Conservation (phyloP, 31 red algal genomes). For the Asparagopsis taxiformis region DNA sequence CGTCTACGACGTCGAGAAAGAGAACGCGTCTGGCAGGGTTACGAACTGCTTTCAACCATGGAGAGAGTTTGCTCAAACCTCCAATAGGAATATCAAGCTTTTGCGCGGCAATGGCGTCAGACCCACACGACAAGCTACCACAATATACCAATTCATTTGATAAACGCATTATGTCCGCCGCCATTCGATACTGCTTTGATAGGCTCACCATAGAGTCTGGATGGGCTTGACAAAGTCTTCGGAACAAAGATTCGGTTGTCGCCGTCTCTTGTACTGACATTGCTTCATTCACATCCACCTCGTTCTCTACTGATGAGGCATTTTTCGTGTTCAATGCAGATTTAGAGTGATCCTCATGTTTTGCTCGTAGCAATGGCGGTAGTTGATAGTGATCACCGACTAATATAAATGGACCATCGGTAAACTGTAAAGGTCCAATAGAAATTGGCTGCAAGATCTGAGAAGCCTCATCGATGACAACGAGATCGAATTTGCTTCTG, state of each 20-base stretch:
- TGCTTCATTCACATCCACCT: neutral
- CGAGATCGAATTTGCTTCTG: slow-evolving; percentile 80
- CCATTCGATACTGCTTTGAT: slow-evolving; percentile 91
- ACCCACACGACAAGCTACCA: slow-evolving; percentile 69
- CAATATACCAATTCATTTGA: slow-evolving; percentile 84
- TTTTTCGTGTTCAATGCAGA: neutral
- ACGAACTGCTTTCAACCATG: slow-evolving; percentile 45
- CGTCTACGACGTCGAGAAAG: slow-evolving; percentile 34
- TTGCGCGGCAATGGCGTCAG: slow-evolving; percentile 21
- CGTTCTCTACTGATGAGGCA: neutral
- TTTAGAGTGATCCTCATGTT: neutral
- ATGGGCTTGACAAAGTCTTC: slow-evolving; percentile 54
- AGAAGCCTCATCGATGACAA: slow-evolving; percentile 91
- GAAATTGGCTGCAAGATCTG: slow-evolving; percentile 85
- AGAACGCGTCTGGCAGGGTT: slow-evolving; percentile 39
- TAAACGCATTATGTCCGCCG: slow-evolving; percentile 77
- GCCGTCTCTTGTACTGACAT: neutral
- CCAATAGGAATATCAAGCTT: slow-evolving; percentile 6
- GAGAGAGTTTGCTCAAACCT: slow-evolving; percentile 2
- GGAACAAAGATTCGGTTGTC: slow-evolving; percentile 63
- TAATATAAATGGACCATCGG: slow-evolving; percentile 68
- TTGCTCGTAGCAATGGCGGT: slow-evolving; percentile 67
- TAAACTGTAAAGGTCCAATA: slow-evolving; percentile 72
- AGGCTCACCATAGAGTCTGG: slow-evolving; percentile 74
- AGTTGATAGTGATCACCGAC: slow-evolving; percentile 95